Evolutionary conservation across 192 early-diverging fungal species (phyloP), one percentile per base, ranked within the genome.

Genomic region (Coemansia sp.): DNA sequence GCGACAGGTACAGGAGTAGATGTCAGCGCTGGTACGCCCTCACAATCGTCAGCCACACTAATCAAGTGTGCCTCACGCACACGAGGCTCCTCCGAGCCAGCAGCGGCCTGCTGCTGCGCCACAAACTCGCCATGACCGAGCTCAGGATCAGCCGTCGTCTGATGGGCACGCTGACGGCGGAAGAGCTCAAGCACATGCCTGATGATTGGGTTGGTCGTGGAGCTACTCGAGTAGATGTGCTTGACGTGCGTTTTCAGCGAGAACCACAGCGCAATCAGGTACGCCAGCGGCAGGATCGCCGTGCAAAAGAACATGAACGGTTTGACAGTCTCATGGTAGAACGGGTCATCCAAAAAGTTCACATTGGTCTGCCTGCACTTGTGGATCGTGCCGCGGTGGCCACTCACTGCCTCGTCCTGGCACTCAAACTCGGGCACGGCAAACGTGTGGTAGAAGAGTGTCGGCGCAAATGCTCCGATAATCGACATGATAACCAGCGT

Each of bases 401-500:
- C 66, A n/a, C 50, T 47, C 5, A 43, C 34, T 6, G 50, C 47
- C 40, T 74, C 74, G 73, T 76, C 68, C 16, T 61, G 77, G 73
- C 85, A 86, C 68, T 78, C 81, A 63, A 83, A 78, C 67, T 83
- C 81, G 63, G 80, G 77, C 58, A 74, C 78, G 12, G 95, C 97
- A 83, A 93, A 95, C 27, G 93, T 92, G 64, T 95, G 90, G 79
- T 97, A 97, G 69, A 98, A 99, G 34, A 97, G 69, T 11, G 97
- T 97, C 1, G 97, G 97, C 1, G 94, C 94, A 81, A 99, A 92
- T 20, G 89, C 92, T 13, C 94, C 96, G 74, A 97, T 92, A 38
- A 97, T 89, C 0, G 92, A 90, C 90, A 97, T 93, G 74, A 97
- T 95, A 12, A 99, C 87, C 89, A 99, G 89, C 1, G 97, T 98